phyloP scores from a whole-genome alignment of 331 rosid species.

The Acacia pycnantha region DNA sequence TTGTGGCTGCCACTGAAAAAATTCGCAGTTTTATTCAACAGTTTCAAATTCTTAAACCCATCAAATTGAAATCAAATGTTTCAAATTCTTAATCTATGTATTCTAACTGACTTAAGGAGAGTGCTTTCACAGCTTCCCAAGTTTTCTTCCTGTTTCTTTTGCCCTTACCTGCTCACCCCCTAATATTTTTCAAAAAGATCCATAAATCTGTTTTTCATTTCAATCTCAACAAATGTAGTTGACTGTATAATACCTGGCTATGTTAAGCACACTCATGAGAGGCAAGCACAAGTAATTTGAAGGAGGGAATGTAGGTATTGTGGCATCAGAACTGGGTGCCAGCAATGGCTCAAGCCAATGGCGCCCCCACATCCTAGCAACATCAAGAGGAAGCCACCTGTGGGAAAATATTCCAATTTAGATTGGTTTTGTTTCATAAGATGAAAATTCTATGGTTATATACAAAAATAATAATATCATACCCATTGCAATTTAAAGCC shows the following conservation, averaged over 20 bases:
- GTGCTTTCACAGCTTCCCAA: not conserved
- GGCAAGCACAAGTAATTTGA: constrained; percentile 85
- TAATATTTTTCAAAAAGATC: constrained; percentile 1
- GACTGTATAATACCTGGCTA: constrained; percentile 74
- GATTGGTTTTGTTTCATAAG: constrained; percentile 1
- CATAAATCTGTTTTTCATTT: not conserved
- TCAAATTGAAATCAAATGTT: not conserved
- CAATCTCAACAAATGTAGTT: not conserved
- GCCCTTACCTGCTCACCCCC: not conserved
- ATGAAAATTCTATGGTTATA: constrained; percentile 6
- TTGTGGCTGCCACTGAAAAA: not conserved
- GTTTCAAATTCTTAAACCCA: not conserved
- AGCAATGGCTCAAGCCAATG: constrained; percentile 92
- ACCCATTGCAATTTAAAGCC: constrained; percentile 96
- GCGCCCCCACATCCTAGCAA: constrained; percentile 97
- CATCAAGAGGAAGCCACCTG: constrained; percentile 97
- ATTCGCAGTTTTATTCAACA: not conserved
- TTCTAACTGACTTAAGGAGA: not conserved
- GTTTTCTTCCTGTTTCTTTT: not conserved
- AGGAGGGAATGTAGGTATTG: constrained; percentile 58
- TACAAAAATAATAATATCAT: constrained; percentile 21
- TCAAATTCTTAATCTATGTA: not conserved
- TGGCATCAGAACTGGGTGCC: constrained; percentile 68
- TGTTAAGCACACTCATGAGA: constrained; percentile 84
- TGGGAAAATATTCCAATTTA: constrained; percentile 16